A percentile compares a stretch with the other conserved stretches of the same genome.
Conservation (phyloP, 1,284 basidiomycete genomes). For the Trichosporon ovoides region DNA sequence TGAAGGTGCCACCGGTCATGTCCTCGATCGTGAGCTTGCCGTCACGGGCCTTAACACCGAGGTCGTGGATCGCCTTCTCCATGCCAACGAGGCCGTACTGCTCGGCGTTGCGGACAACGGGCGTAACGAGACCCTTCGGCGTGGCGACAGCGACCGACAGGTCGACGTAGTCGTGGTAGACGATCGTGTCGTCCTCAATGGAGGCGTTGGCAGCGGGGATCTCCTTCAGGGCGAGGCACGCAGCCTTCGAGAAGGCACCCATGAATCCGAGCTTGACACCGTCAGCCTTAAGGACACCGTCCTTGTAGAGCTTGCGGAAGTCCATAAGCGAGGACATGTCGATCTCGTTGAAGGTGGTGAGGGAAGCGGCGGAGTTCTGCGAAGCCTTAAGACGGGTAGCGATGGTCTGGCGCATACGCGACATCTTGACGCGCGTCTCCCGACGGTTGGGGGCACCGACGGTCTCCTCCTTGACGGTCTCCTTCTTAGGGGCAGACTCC, state of each 20-base stretch:
- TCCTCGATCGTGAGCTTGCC: conserved; percentile 92
- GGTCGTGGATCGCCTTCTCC: conserved; percentile 81
- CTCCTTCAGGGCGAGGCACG: conserved; percentile 78
- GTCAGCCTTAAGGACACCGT: conserved; percentile 81
- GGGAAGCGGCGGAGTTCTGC: conserved; percentile 91
- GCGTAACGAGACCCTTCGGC: conserved; percentile 94
- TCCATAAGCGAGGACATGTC: conserved; percentile 96
- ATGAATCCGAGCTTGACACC: conserved; percentile 98
- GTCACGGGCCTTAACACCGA: conserved; percentile 89
- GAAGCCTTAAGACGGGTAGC: conserved; percentile 97
- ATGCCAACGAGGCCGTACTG: conserved; percentile 81
- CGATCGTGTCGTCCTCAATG: conserved; percentile 88
- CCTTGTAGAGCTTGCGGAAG: conserved; percentile 94
- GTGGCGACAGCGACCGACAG: conserved; percentile 93
- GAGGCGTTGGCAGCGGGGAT: conserved; percentile 92
- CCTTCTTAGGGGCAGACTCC: conserved; percentile 36
- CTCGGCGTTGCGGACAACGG: conserved; percentile 89
- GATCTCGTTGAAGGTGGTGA: conserved; percentile 99
- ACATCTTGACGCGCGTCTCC: conserved; percentile 96
- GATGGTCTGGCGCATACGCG: conserved; percentile 93
- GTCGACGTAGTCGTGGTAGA: conserved; percentile 93
- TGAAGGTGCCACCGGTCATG: conserved; percentile 96
- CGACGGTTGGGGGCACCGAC: conserved; percentile 51
- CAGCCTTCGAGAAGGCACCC: conserved; percentile 92
- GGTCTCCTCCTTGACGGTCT: conserved; percentile 49